A percentile compares a stretch with the other conserved stretches of the same genome.
These are phyloP conservation scores for Cadophora sp. DNA, from an alignment of 2,329 filamentous ascomycete genomes.

Conservation along the genomic window DNA sequence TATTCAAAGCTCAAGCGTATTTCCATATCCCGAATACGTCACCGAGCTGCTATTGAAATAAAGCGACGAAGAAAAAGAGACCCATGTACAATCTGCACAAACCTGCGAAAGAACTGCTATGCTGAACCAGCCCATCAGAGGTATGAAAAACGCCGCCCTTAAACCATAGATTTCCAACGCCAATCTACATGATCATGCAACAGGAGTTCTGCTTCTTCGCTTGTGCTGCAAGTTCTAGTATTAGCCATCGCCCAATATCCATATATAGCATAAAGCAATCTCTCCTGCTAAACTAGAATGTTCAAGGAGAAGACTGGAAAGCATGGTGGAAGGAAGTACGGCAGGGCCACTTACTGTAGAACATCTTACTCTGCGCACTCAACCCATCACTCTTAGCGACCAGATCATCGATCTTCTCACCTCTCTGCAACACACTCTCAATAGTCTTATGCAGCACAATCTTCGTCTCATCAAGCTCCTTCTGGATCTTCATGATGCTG, in stretches of 20 bases:
- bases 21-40: background rate
- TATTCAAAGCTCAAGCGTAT: slow-evolving; percentile 3
- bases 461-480: slow-evolving; percentile 97
- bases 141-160: slow-evolving; percentile 33
- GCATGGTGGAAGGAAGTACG: background rate
- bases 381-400: slow-evolving; percentile 93
- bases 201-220: slow-evolving; percentile 84
- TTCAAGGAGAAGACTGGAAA: background rate
- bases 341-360: slow-evolving; percentile 72
- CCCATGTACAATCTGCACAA: slow-evolving; percentile 33
- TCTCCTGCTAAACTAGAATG: background rate
- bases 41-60: slow-evolving; percentile 17
- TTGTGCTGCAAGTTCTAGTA: slow-evolving; percentile 52
- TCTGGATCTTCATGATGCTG: slow-evolving; percentile 94
- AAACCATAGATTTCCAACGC: slow-evolving; percentile 1
- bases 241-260: background rate
- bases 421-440: slow-evolving; percentile 84
- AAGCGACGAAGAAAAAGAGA: background rate
- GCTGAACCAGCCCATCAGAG: slow-evolving; percentile 32
- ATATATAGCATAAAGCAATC: background rate
- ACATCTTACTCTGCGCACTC: slow-evolving; percentile 95
- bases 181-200: slow-evolving; percentile 70
- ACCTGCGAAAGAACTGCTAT: slow-evolving; percentile 29
- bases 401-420: slow-evolving; percentile 94
- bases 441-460: slow-evolving; percentile 97